Conservation (phyloP, 2,329 filamentous ascomycete species). For the Gliomastix tumulicola region DNA sequence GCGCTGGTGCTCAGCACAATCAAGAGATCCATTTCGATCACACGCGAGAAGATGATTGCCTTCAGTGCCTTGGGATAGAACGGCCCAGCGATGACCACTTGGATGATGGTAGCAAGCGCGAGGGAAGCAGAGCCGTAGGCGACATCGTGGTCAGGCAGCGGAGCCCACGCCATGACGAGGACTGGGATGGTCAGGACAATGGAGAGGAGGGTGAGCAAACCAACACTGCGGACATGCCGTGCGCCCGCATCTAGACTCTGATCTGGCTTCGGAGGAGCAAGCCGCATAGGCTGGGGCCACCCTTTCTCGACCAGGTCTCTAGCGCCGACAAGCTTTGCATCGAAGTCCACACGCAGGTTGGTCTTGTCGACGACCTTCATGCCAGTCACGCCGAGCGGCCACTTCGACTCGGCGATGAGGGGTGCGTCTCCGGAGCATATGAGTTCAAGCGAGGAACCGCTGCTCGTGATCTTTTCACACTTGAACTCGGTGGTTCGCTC, state of each 20-base stretch:
- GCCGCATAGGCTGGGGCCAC: constrained; percentile 3
- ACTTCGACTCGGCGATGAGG: not conserved
- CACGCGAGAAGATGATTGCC: constrained; percentile 27
- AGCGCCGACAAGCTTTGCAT: constrained; percentile 14
- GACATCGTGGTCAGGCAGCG: constrained; percentile 7
- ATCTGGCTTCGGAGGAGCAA: constrained; percentile 8
- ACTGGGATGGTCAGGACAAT: constrained; percentile 3
- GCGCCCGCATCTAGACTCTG: constrained; percentile 3
- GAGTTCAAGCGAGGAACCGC: constrained; percentile 37
- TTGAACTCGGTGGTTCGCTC: constrained; percentile 4
- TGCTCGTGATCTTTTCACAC: constrained; percentile 21
- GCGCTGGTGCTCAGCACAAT: constrained; percentile 39
- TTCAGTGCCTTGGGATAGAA: constrained; percentile 37
- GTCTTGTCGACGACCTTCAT: constrained; percentile 7
- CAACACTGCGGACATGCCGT: constrained; percentile 26
- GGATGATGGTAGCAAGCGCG: constrained; percentile 34
- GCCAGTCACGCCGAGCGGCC: constrained; percentile 13
- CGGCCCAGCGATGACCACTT: constrained; percentile 29
- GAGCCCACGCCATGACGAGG: constrained; percentile 7
- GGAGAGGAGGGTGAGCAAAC: constrained; percentile 14
- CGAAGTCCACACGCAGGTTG: constrained; percentile 11
- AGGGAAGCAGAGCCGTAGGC: constrained; percentile 19
- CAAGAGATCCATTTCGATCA: constrained; percentile 43
- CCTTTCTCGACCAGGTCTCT: constrained; percentile 9
- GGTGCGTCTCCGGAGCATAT: constrained; percentile 19